Evolutionary conservation across 305 asterid genomes (phyloP).

Genomic region (Fraxinus ornus): DNA sequence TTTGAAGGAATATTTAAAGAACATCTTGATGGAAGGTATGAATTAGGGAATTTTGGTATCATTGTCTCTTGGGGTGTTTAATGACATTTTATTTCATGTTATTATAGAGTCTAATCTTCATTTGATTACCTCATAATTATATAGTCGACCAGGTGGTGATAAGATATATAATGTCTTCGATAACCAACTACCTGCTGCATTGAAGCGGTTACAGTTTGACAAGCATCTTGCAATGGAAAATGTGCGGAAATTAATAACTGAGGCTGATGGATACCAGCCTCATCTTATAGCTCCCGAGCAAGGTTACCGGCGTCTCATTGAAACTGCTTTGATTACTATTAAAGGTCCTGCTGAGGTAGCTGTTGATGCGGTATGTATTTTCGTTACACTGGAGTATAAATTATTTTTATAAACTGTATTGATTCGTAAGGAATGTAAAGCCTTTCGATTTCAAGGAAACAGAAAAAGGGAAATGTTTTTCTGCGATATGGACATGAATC

Average conservation of each 20-base stretch:
- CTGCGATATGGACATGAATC: neutral
- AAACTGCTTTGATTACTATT: constrained; percentile 58
- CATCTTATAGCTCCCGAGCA: constrained; percentile 87
- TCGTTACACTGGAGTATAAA: constrained; percentile 9
- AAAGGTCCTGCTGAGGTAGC: constrained; percentile 85
- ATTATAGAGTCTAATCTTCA: neutral
- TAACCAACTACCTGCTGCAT: constrained; percentile 73
- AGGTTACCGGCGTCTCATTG: constrained; percentile 78
- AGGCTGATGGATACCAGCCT: constrained; percentile 86
- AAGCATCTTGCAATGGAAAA: constrained; percentile 78
- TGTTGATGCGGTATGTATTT: constrained; percentile 55
- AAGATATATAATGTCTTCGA: constrained; percentile 67
- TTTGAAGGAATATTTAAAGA: constrained; percentile 77
- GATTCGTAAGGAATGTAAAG: neutral
- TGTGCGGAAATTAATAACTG: constrained; percentile 66
- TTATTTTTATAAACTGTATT: neutral
- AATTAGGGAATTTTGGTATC: constrained; percentile 12
- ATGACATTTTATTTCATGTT: neutral
- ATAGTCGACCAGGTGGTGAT: constrained; percentile 89
- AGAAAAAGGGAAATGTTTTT: neutral
- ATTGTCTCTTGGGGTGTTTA: neutral
- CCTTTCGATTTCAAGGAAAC: neutral
- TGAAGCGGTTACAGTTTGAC: constrained; percentile 76
- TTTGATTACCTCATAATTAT: constrained; percentile 14
- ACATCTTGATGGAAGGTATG: constrained; percentile 80